phyloP scores from a whole-genome alignment of 2,329 filamentous ascomycete species.

The Dactylonectria estremocensis region DNA sequence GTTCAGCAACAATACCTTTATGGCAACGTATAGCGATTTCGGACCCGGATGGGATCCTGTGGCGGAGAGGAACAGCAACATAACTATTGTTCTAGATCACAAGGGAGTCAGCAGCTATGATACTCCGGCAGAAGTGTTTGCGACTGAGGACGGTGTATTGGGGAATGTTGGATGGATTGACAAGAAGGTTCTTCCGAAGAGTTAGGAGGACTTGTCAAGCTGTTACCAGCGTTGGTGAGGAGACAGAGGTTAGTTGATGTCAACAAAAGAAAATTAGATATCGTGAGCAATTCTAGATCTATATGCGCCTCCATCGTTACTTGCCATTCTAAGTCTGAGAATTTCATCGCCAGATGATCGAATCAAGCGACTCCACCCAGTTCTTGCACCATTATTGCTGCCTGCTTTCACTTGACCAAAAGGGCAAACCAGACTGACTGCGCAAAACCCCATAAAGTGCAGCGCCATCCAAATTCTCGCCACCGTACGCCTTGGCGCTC shows the following conservation, averaged over 20 bases:
- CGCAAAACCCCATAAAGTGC: background rate
- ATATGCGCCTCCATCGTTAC: background rate
- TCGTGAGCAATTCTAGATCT: background rate
- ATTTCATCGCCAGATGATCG: background rate
- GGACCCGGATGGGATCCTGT: conserved; percentile 20
- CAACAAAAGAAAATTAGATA: too few species aligned
- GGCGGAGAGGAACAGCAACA: conserved; percentile 21
- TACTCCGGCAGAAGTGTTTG: conserved; percentile 15
- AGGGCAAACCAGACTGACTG: conserved; percentile 1
- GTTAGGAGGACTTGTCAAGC: background rate
- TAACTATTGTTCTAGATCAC: conserved; percentile 14
- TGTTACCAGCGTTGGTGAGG: too few species aligned
- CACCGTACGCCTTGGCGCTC: conserved; percentile 18
- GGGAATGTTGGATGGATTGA: conserved; percentile 24
- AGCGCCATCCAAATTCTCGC: conserved; percentile 12
- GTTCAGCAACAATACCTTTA: conserved; percentile 26
- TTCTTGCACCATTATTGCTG: background rate
- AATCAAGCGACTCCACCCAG: fast-evolving
- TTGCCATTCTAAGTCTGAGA: background rate
- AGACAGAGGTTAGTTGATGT: too few species aligned
- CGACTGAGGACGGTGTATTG: conserved; percentile 1
- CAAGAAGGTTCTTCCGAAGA: conserved; percentile 7
- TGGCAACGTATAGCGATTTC: conserved; percentile 24
- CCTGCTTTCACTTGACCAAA: conserved; percentile 5
- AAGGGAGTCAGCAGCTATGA: conserved; percentile 20